Evolutionary conservation across 73 alveolate species (phyloP).

Genomic region (Stentor coeruleus): DNA sequence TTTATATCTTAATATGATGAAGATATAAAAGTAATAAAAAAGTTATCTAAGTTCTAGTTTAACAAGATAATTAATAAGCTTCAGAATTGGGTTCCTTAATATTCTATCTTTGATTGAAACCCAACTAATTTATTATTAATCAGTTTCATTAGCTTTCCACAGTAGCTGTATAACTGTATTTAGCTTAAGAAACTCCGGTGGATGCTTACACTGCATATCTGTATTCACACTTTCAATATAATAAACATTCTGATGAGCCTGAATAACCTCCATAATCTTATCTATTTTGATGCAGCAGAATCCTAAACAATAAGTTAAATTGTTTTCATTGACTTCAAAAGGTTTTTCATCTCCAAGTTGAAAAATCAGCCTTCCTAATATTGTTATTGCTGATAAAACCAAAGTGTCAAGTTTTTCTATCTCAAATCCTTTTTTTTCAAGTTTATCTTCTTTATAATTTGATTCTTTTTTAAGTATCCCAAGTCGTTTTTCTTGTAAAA

Average conservation of each 20-base stretch:
- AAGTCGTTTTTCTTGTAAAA: too few relatives aligned
- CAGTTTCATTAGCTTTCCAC: too few relatives aligned
- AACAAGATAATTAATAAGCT: too few relatives aligned
- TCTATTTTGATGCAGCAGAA: neutral
- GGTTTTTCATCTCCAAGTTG: constrained; percentile 7
- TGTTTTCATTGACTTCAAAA: neutral
- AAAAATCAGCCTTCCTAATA: constrained; percentile 3
- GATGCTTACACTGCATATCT: neutral
- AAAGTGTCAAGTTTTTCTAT: neutral
- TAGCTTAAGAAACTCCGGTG: constrained; percentile 3
- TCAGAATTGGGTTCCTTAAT: too few relatives aligned
- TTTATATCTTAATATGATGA: too few relatives aligned
- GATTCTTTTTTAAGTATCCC: too few relatives aligned
- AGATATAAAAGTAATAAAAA: too few relatives aligned
- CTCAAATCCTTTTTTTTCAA: neutral
- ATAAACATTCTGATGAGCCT: constrained; percentile 12
- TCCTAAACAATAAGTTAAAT: neutral
- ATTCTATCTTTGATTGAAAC: too few relatives aligned
- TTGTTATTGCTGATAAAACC: neutral
- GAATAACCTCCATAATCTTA: constrained; percentile 9
- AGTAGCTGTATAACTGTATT: too few relatives aligned
- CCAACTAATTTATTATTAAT: too few relatives aligned
- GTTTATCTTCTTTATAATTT: neutral
- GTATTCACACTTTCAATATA: neutral
- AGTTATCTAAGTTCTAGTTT: too few relatives aligned